phyloP scores from a whole-genome alignment of 176 grass and related monocot species.

The Aegilops bicornis region DNA sequence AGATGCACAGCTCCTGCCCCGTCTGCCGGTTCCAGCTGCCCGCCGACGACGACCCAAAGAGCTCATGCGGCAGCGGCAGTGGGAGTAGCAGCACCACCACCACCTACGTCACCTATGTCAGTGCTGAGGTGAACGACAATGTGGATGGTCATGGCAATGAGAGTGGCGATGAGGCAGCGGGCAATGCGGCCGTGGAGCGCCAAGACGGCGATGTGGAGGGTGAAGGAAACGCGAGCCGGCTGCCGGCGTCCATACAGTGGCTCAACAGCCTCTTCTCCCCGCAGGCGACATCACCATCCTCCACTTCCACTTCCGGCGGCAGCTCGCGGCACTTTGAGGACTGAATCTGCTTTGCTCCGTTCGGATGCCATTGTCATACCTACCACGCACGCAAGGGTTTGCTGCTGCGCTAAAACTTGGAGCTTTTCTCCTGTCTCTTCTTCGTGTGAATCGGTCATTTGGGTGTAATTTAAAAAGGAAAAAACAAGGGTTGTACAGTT shows the following conservation, averaged over 20 bases:
- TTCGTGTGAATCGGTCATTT: not conserved
- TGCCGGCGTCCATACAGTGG: conserved; percentile 35
- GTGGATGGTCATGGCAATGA: conserved; percentile 27
- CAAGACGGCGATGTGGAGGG: not conserved
- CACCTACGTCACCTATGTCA: conserved; percentile 22
- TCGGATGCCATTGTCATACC: too few relatives aligned
- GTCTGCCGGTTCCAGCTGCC: conserved; percentile 79
- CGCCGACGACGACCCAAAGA: conserved; percentile 48
- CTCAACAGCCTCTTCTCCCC: conserved; percentile 33
- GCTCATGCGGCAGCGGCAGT: conserved; percentile 23
- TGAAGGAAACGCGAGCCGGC: conserved; percentile 9
- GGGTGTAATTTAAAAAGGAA: not conserved
- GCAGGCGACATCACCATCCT: not conserved
- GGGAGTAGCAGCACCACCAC: not conserved
- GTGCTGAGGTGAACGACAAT: not conserved
- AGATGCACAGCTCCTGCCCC: conserved; percentile 87
- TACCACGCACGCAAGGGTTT: not conserved
- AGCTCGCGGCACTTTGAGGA: conserved; percentile 31
- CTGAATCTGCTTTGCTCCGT: conserved; percentile 3
- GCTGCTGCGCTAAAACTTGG: conserved; percentile 9
- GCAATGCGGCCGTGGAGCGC: conserved; percentile 31
- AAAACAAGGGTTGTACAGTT: not conserved
- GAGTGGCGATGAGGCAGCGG: not conserved
- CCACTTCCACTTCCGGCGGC: conserved; percentile 22
- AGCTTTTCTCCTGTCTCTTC: not conserved